Evolutionary conservation across 2,329 filamentous ascomycete species (phyloP), one percentile per base, ranked within the genome.

Genomic region (Trichoderma asperellum): DNA sequence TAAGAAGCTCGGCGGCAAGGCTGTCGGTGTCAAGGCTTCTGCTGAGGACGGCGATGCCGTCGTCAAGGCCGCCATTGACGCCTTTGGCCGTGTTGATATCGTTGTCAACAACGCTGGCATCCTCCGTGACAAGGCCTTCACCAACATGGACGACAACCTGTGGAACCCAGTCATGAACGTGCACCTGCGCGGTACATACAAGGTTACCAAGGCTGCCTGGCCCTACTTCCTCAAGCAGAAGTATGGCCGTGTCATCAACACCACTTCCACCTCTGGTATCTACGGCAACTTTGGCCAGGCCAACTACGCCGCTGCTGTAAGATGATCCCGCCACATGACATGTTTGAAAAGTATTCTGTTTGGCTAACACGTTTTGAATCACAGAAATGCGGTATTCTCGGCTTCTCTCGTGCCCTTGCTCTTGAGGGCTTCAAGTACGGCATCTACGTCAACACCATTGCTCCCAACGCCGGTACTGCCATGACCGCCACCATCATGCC

Each of bases 221-320:
- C 96, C 96, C 62, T 92, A 96, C 82, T 92, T 99, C 86, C 86
- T 98, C 64, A 97, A 97, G 87, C 96, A 99, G 82, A 98, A 97
- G 86, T 99, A 97, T 77, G 96, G 96, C 74, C 93, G 96, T 76
- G 89, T 99, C 71, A 86, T 99, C 77, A 99, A 99, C 87, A 99
- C 96, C 59, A 96, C 96, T 52, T 97, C 93, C 43, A 98, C 96
- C 60, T 96, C 92, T 75, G 96, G 96, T 82, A 97, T 99, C 81
- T 99, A 99, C 80, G 96, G 96, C 75, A 99, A 97, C 87, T 99
- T 99, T 79, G 96, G 96, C 72, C 96, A 99, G 83, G 93, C 95
- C 77, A 99, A 99, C 87, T 99, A 99, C 81, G 88, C 96, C 72
- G 93, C 95, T 70, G 92, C 92, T 69, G 90, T 92, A 87, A 84